Conservation (phyloP, 129 eudicot species). For the Lactuca sativa region DNA sequence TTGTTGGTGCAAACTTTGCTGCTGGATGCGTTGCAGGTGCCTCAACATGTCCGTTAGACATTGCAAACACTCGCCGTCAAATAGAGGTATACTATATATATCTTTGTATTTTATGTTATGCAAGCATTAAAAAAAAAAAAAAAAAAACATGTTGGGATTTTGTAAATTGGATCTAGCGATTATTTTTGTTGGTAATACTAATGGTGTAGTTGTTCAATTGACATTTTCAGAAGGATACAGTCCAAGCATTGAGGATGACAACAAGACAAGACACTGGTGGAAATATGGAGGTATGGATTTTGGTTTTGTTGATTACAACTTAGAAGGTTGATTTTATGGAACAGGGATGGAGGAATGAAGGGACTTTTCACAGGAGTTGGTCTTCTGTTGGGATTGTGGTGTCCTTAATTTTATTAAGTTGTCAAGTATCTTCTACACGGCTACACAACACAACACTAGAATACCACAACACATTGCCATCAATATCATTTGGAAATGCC, state of each 20-base stretch:
- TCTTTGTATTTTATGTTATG: too few relatives aligned
- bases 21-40: conserved; percentile 92
- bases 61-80: conserved; percentile 88
- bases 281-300: conserved; percentile 69
- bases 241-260: conserved; percentile 63
- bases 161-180: not conserved
- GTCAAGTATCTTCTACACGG: conserved; percentile 56
- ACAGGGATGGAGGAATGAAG: conserved; percentile 82
- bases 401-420: conserved; percentile 70
- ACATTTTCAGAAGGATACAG: conserved; percentile 60
- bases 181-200: not conserved
- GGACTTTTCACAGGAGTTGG: conserved; percentile 80
- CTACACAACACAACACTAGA: conserved; percentile 22
- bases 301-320: not conserved
- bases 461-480: too few relatives aligned
- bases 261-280: conserved; percentile 66
- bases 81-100: conserved; percentile 94
- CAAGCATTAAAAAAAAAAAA: too few relatives aligned
- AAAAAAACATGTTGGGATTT: too few relatives aligned
- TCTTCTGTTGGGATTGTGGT: conserved; percentile 88
- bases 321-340: not conserved
- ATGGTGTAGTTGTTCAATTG: not conserved
- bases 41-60: conserved; percentile 86
- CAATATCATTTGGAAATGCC: too few relatives aligned
- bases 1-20: conserved; percentile 78